A percentile compares a stretch with the other conserved stretches of the same genome.
These are phyloP conservation scores for Verticillium nonalfalfae DNA, from an alignment of 2,329 filamentous ascomycete genomes.

Conservation along the genomic window DNA sequence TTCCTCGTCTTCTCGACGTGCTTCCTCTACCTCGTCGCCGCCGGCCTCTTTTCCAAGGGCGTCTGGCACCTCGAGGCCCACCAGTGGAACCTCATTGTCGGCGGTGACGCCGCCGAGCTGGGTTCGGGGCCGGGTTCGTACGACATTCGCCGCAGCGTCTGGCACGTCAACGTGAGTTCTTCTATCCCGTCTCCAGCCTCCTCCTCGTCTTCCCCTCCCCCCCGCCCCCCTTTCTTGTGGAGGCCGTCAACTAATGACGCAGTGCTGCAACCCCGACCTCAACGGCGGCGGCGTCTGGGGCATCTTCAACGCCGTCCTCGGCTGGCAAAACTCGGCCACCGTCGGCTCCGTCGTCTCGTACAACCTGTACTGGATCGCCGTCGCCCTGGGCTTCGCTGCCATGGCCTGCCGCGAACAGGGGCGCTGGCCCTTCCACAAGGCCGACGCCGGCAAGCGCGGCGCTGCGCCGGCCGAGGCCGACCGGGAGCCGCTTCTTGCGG, in stretches of 20 bases:
- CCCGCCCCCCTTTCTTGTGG: conserved; percentile 17
- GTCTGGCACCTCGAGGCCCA: conserved; percentile 68
- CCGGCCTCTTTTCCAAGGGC: conserved; percentile 69
- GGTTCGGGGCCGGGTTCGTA: conserved; percentile 65
- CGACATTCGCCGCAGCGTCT: conserved; percentile 68
- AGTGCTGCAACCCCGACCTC: conserved; percentile 57
- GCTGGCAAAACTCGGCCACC: conserved; percentile 37
- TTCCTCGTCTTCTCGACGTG: conserved; percentile 76
- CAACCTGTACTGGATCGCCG: conserved; percentile 12
- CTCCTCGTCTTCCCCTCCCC: no score
- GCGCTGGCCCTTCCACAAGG: not conserved
- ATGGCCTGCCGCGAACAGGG: conserved; percentile 11
- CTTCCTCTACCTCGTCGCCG: conserved; percentile 74
- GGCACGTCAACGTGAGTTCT: conserved; percentile 67
- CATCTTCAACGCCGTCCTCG: conserved; percentile 66
- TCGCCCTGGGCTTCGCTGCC: conserved; percentile 9
- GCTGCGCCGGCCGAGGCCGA: not conserved
- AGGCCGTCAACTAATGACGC: conserved; percentile 31
- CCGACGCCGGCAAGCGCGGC: not conserved
- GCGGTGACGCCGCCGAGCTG: conserved; percentile 42
- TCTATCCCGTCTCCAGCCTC: no score
- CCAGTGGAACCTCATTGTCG: conserved; percentile 53
- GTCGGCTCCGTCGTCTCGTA: conserved; percentile 13
- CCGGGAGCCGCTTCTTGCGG: not conserved
- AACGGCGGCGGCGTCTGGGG: conserved; percentile 65